These are phyloP conservation scores for Agrostemma githago DNA, from an alignment of 148 eudicot species.

Conservation along the genomic window DNA sequence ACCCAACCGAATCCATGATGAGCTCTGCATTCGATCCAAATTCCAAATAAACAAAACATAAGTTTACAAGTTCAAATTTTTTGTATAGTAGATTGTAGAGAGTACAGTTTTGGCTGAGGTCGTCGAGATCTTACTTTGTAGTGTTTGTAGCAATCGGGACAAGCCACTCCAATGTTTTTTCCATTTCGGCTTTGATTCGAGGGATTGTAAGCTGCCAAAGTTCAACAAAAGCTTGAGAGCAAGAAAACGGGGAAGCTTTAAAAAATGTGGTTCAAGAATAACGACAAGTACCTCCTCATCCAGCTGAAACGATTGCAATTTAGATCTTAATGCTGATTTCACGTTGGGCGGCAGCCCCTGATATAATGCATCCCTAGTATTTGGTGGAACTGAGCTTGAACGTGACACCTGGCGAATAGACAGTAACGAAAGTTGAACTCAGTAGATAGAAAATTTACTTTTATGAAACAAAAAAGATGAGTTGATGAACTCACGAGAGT, in stretches of 20 bases:
- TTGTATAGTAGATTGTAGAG: not conserved
- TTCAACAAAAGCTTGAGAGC: too few species aligned
- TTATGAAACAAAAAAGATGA: not conserved
- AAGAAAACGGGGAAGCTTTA: too few species aligned
- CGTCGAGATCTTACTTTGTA: slow-evolving; percentile 55
- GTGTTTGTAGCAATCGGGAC: slow-evolving; percentile 93
- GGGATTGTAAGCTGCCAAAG: slow-evolving; percentile 73
- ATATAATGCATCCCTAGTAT: slow-evolving; percentile 81
- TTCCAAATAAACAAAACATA: slow-evolving; percentile 8
- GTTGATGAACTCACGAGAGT: slow-evolving; percentile 58
- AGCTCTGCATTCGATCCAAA: slow-evolving; percentile 49
- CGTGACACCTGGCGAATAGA: slow-evolving; percentile 76
- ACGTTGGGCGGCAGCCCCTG: slow-evolving; percentile 89
- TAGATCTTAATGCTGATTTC: slow-evolving; percentile 74
- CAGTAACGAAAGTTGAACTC: not conserved
- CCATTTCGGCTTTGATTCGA: slow-evolving; percentile 95
- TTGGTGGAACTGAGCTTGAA: slow-evolving; percentile 81
- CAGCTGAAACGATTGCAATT: slow-evolving; percentile 57
- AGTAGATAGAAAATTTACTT: too few species aligned
- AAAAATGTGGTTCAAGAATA: too few species aligned
- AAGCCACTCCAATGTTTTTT: slow-evolving; percentile 94
- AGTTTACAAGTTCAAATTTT: not conserved
- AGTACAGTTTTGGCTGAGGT: not conserved
- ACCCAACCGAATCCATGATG: slow-evolving; percentile 99
- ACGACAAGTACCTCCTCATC: slow-evolving; percentile 74